Percentiles rank a stretch among this genome's conserved stretches.
phyloP scores from a whole-genome alignment of 164 flowering plant species.

The Buxus sempervirens region DNA sequence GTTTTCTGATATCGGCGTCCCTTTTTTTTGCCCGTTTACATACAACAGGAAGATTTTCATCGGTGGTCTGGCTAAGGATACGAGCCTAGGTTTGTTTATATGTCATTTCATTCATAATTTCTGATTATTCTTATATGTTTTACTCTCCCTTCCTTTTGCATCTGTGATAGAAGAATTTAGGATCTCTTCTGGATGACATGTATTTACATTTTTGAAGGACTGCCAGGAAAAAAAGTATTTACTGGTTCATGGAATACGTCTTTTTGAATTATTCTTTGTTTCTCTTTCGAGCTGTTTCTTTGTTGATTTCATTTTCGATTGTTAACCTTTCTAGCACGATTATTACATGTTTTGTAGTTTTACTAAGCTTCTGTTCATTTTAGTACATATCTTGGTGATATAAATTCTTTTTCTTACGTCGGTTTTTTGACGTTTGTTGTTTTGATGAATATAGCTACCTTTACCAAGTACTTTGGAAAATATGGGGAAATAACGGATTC shows the following conservation, averaged over 20 bases:
- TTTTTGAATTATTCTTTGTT: too few relatives aligned
- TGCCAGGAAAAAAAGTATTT: too few relatives aligned
- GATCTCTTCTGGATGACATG: neutral
- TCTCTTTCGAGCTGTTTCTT: neutral
- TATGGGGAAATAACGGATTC: conserved; percentile 88
- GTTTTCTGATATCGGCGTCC: neutral
- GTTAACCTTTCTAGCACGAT: too few relatives aligned
- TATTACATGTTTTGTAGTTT: too few relatives aligned
- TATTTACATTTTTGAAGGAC: neutral
- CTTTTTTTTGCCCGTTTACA: neutral
- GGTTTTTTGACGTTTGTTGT: neutral
- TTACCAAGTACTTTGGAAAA: conserved; percentile 73
- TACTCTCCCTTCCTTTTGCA: neutral
- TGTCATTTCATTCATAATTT: neutral
- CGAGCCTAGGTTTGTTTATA: conserved; percentile 40
- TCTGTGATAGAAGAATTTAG: neutral
- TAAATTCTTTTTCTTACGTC: neutral
- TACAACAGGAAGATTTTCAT: conserved; percentile 80
- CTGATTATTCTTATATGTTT: neutral
- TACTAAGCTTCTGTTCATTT: neutral
- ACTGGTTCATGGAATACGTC: too few relatives aligned
- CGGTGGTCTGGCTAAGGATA: conserved; percentile 80
- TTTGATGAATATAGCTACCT: conserved; percentile 36
- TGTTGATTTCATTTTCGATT: too few relatives aligned
- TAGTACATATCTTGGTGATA: neutral